Evolutionary conservation across 1,284 basidiomycete genomes (phyloP).

Genomic region (Xerocomus tenax): DNA sequence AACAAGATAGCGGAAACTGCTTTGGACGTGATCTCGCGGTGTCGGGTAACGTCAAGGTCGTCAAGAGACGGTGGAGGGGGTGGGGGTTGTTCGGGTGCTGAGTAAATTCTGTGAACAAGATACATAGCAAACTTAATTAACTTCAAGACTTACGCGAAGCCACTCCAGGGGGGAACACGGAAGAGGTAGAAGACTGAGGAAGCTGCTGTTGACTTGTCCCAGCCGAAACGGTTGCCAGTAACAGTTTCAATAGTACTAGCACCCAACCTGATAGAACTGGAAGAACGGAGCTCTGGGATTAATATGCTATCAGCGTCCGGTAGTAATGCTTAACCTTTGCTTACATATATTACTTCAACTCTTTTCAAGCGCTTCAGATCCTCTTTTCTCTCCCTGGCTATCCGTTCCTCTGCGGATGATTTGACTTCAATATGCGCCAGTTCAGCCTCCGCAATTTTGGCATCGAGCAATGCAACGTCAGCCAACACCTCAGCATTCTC

Average conservation of each 20-base stretch:
- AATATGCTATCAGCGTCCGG: conserved; percentile 4
- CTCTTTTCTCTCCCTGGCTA: conserved; percentile 59
- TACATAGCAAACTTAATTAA: neutral
- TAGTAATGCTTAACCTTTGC: conserved; percentile 23
- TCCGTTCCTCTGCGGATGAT: conserved; percentile 48
- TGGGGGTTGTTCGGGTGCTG: conserved; percentile 56
- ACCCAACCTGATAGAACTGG: conserved; percentile 82
- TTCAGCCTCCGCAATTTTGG: conserved; percentile 62
- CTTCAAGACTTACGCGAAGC: conserved; percentile 49
- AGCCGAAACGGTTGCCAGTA: conserved; percentile 83
- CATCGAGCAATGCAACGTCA: conserved; percentile 63
- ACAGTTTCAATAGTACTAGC: conserved; percentile 79
- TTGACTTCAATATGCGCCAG: conserved; percentile 50
- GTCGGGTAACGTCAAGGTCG: conserved; percentile 89
- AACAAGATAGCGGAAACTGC: conserved; percentile 92
- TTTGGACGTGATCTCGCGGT: conserved; percentile 96
- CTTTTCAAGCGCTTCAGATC: conserved; percentile 79
- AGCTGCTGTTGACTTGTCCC: conserved; percentile 47
- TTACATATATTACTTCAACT: conserved; percentile 85
- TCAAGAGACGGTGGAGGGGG: conserved; percentile 77
- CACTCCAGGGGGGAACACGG: conserved; percentile 60
- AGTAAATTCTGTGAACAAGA: conserved; percentile 8
- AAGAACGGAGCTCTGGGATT: conserved; percentile 59
- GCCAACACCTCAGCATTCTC: conserved; percentile 54
- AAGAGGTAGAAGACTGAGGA: conserved; percentile 54